phyloP scores from a whole-genome alignment of 345 rosid species.

The Corymbia maculata region DNA sequence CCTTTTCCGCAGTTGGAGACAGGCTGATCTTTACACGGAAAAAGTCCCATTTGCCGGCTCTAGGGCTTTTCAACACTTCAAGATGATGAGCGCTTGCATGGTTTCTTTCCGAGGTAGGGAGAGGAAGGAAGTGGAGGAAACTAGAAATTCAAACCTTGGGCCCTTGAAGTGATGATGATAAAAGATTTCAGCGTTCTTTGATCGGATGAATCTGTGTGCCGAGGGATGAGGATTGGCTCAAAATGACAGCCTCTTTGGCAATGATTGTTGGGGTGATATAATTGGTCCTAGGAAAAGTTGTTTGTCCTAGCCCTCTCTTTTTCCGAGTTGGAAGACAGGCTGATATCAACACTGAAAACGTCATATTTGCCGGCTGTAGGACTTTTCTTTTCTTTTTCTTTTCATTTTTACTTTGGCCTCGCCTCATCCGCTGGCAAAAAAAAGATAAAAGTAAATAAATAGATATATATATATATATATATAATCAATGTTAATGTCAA shows the following conservation, averaged over 20 bases:
- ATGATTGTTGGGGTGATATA: too few relatives aligned
- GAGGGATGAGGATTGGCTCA: not conserved
- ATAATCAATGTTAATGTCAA: fast-evolving
- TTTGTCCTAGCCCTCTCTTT: too few relatives aligned
- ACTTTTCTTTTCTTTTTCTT: not conserved
- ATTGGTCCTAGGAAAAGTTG: too few relatives aligned
- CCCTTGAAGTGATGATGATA: not conserved
- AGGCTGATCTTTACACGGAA: too few relatives aligned
- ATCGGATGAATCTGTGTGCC: not conserved
- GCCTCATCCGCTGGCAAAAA: not conserved
- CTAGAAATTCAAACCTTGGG: not conserved
- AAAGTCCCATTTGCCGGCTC: fast-evolving
- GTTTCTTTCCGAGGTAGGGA: not conserved
- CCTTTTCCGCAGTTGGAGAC: too few relatives aligned
- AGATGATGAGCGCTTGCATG: not conserved
- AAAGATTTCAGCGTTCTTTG: not conserved
- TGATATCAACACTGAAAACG: too few relatives aligned
- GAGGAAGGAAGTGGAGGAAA: not conserved
- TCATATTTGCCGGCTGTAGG: fast-evolving
- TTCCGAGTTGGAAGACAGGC: too few relatives aligned
- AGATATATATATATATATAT: fast-evolving
- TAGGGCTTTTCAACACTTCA: too few relatives aligned
- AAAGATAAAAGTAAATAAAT: not conserved
- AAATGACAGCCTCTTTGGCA: not conserved
- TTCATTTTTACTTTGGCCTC: too few relatives aligned